Base-by-base conservation (phyloP, 2,329 filamentous ascomycete genomes). In the Nemania abortiva region DNA sequence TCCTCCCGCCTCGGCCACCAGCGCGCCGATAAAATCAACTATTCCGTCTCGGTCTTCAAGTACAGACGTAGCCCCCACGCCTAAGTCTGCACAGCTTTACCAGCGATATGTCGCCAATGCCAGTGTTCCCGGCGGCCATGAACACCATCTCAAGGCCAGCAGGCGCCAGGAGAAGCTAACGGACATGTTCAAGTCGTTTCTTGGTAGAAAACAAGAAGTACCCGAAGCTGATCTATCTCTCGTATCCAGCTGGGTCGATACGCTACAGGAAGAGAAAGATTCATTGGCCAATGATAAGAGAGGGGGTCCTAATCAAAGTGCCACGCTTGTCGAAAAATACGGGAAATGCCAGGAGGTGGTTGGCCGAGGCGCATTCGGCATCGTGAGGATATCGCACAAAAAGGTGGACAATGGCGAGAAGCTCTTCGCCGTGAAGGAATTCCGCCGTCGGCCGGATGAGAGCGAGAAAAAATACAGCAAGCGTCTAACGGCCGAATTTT, bases 391-490 rank as follows among this genome's bases (percentile, higher is more conserved):
- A 81, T 97, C 95, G 18, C 96, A 98, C 88, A 99, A 99, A 83
- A 91, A 94, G 70, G 88, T 97, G 69, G 92, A 94, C 15, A 92
- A 91, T 76, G 92, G 94, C 66, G 96, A 98, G 82, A 95, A 97
- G 83, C 87, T 99, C 10, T 99, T 96, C 78, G 96, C 96, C 45
- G 95, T 99, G 78, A 99, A 99, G 83, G 96, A 99, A 81, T 99
- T 99, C 83, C 93, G 95, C 68, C 92, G 95, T 72, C 89, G 95
- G 57, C 95, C 95, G 0, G 94, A 97, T 76, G 96, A 99, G 82
- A 97, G 94, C 15, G 91, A 95, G 75, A 97, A 97, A 84, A 97
- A 97, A 79, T 99, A 98, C 81, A 97, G 96, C 86, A 99, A 98
- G 81, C 92, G 96, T 29, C 87, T 99, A 62, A 98, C 96, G 1